Percentiles rank a stretch among this genome's conserved stretches.
Conservation (phyloP, 768 basidiomycete genomes). For the Boletus edulis region DNA sequence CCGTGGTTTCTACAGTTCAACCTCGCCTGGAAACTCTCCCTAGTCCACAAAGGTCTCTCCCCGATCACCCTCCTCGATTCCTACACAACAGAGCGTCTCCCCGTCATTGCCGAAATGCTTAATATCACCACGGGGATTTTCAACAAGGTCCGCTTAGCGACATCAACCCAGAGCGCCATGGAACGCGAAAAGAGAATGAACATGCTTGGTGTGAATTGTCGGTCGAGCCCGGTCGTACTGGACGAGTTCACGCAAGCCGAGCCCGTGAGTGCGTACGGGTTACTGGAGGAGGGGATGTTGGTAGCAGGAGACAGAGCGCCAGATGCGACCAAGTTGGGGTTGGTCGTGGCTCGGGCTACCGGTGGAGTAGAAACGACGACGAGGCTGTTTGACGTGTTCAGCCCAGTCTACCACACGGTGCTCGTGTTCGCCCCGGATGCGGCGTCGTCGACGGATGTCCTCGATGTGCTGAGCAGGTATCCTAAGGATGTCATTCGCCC, state of each 20-base stretch:
- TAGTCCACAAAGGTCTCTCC: slow-evolving; percentile 38
- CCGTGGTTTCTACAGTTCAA: slow-evolving; percentile 32
- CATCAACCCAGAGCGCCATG: neutral
- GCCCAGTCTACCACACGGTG: slow-evolving; percentile 24
- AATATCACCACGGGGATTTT: slow-evolving; percentile 34
- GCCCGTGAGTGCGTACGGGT: slow-evolving; percentile 11
- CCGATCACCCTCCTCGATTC: slow-evolving; percentile 36
- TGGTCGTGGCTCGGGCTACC: slow-evolving; percentile 13
- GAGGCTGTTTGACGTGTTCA: slow-evolving; percentile 26
- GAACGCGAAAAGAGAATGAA: slow-evolving; percentile 5
- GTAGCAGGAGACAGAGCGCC: slow-evolving; percentile 46
- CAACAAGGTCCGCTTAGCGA: neutral
- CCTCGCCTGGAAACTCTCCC: slow-evolving; percentile 44
- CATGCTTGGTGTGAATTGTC: slow-evolving; percentile 36
- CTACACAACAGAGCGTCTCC: slow-evolving; percentile 44
- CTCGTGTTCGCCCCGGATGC: slow-evolving; percentile 26
- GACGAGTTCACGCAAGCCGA: slow-evolving; percentile 32
- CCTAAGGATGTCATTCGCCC: slow-evolving; percentile 2
- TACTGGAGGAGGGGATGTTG: slow-evolving; percentile 25
- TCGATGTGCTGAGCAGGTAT: slow-evolving; percentile 4
- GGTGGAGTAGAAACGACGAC: neutral
- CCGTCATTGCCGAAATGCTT: slow-evolving; percentile 46
- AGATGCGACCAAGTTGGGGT: slow-evolving; percentile 37
- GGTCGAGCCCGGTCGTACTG: slow-evolving; percentile 34
- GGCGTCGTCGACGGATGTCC: slow-evolving; percentile 2